Evolutionary conservation across 208 protist genomes (phyloP), one percentile per base, ranked within the genome.

Genomic region (Acanthamoeba triangularis): DNA sequence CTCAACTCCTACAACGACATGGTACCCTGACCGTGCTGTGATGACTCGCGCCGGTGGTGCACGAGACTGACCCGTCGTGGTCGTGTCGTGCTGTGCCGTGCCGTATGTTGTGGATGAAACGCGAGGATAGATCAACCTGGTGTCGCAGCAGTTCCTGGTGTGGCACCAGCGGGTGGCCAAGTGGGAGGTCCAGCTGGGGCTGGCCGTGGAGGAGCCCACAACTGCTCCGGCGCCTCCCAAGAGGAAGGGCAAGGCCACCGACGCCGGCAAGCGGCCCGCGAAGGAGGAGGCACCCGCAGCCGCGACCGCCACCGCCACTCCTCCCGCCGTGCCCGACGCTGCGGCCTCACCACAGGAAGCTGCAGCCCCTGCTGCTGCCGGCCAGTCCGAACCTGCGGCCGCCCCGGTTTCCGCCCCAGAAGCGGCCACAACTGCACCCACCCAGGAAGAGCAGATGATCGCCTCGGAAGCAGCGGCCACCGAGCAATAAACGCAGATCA

Each of bases 61-160:
- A 82, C 37, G n/a, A n/a, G n/a, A n/a, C n/a, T n/a, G n/a, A n/a
- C n/a, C n/a, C n/a, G n/a, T n/a, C n/a, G n/a, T n/a, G n/a, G n/a
- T n/a, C n/a, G n/a, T n/a, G n/a, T n/a, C n/a, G n/a, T n/a, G n/a
- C n/a, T n/a, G n/a, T n/a, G n/a, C n/a, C n/a, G n/a, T n/a, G n/a
- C n/a, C n/a, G n/a, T n/a, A n/a, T n/a, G n/a, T n/a, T n/a, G n/a
- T n/a, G 35, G 35, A 41, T 18, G 69, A 28, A 44, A 13, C 47
- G 76, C 18, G 47, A 11, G 8, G 2, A n/a, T 16, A 90, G 82
- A 67, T 90, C 33, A 90, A 90, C 37, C 30, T 90, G 52, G 54
- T 90, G 30, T 90, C 82, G 37, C 82, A 90, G 49, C 82, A 90
- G 56, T 90, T 90, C 82, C 49, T 90, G n/a, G 82, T 65, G 82